Percentiles rank a stretch among this genome's conserved stretches.
These are phyloP conservation scores for Choanephora cucurbitarum DNA, from an alignment of 371 early-diverging fungal species.

Conservation along the genomic window DNA sequence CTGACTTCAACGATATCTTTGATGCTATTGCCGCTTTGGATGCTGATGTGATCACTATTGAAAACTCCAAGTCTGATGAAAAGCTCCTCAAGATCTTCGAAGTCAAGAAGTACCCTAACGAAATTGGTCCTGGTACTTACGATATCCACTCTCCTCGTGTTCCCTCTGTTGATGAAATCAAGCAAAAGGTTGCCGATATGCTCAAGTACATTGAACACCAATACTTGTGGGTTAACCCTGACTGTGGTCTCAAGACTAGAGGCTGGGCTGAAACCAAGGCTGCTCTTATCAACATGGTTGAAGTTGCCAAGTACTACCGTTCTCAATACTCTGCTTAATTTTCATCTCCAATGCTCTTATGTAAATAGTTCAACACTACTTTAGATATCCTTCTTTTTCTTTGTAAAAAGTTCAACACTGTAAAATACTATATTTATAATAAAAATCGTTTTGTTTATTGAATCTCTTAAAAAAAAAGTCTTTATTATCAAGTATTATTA, in stretches of 20 bases:
- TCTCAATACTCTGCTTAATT: slow-evolving; percentile 31
- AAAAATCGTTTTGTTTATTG: slow-evolving; percentile 2
- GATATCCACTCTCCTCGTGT: slow-evolving; percentile 98
- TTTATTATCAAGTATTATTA: not conserved
- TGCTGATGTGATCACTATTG: slow-evolving; percentile 94
- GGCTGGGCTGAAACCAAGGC: slow-evolving; percentile 91
- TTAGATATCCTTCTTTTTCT: slow-evolving; percentile 17
- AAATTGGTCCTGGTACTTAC: slow-evolving; percentile 87
- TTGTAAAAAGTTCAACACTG: slow-evolving; percentile 39
- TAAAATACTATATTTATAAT: slow-evolving; percentile 14
- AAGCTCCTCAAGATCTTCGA: slow-evolving; percentile 91
- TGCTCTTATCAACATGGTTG: slow-evolving; percentile 84
- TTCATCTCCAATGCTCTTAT: not conserved
- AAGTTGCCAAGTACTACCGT: slow-evolving; percentile 77
- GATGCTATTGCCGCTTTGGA: slow-evolving; percentile 86
- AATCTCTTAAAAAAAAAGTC: not conserved
- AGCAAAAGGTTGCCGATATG: slow-evolving; percentile 75
- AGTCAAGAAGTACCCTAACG: slow-evolving; percentile 81
- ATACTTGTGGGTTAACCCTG: slow-evolving; percentile 95
- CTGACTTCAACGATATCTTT: slow-evolving; percentile 98
- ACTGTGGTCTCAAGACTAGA: slow-evolving; percentile 97
- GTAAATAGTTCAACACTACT: slow-evolving; percentile 28
- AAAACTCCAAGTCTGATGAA: slow-evolving; percentile 94
- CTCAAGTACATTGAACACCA: slow-evolving; percentile 73
- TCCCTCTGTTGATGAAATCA: slow-evolving; percentile 89